A percentile compares a stretch with the other conserved stretches of the same genome.
These are phyloP conservation scores for Shiraia bambusicola DNA, from an alignment of 2,329 filamentous ascomycete species.

Conservation along the genomic window DNA sequence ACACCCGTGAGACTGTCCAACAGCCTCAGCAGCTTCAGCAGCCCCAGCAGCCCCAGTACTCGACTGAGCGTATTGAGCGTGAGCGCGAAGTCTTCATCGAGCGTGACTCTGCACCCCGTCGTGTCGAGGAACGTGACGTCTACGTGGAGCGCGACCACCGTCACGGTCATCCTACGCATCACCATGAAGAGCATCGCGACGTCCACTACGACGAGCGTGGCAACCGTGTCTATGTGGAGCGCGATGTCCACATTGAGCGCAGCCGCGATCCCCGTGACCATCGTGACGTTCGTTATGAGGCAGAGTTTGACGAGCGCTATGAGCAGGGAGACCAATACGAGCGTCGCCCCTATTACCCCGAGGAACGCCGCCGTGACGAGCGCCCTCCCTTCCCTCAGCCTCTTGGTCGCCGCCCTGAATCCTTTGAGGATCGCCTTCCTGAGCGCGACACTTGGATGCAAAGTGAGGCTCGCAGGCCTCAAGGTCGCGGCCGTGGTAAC, in stretches of 20 bases:
- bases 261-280: slow-evolving; percentile 7
- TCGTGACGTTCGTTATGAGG: slow-evolving; percentile 7
- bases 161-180: slow-evolving; percentile 10
- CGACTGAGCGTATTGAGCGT: slow-evolving; percentile 30
- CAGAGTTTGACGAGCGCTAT: slow-evolving; percentile 23
- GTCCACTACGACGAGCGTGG: slow-evolving; percentile 24
- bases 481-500: slow-evolving; percentile 15
- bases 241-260: slow-evolving; percentile 6
- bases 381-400: slow-evolving; percentile 21
- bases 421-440: slow-evolving; percentile 40
- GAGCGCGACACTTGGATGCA: slow-evolving; percentile 41
- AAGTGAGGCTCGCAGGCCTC: slow-evolving; percentile 19
- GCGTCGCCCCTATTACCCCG: slow-evolving; percentile 19
- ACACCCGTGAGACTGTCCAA: too few relatives aligned
- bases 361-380: slow-evolving; percentile 11
- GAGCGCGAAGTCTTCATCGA: slow-evolving; percentile 35
- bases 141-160: slow-evolving; percentile 27
- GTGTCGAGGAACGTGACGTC: slow-evolving; percentile 34
- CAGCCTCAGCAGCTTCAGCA: too few relatives aligned
- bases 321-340: slow-evolving; percentile 16
- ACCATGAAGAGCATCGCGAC: slow-evolving; percentile 26
- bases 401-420: slow-evolving; percentile 35
- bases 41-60: slow-evolving; percentile 23
- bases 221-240: slow-evolving; percentile 31
- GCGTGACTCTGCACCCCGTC: slow-evolving; percentile 25